phyloP scores from a whole-genome alignment of 108 stramenopile genomes.

The Stephanodiscus minutulus region DNA sequence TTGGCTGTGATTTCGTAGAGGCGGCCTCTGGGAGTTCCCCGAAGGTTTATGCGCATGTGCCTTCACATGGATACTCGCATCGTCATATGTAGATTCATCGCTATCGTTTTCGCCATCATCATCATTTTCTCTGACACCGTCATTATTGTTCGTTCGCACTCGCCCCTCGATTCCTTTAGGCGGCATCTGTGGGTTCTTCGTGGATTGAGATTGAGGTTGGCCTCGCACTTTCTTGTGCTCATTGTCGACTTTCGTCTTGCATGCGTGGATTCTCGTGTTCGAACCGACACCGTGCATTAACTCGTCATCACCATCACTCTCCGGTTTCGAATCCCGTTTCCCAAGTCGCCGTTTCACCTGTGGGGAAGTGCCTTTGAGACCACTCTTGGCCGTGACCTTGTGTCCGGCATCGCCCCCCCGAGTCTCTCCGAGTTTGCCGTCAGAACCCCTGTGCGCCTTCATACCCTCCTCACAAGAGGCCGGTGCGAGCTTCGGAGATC shows the following conservation, averaged over 20 bases:
- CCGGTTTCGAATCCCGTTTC: background rate
- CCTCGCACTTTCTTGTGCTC: background rate
- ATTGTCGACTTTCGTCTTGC: background rate
- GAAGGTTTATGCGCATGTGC: background rate
- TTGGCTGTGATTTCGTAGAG: background rate
- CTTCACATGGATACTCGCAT: too few species aligned
- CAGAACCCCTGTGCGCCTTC: too few species aligned
- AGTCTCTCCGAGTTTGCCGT: too few species aligned
- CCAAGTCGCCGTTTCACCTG: background rate
- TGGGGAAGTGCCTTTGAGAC: background rate
- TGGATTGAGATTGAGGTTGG: background rate
- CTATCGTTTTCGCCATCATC: too few species aligned
- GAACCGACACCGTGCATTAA: constrained; percentile 5
- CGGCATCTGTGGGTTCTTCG: background rate
- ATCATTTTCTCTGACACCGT: too few species aligned
- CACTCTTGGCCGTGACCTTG: background rate
- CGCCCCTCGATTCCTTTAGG: background rate
- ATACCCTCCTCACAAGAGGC: too few species aligned
- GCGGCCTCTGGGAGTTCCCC: background rate
- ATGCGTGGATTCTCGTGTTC: constrained; percentile 15
- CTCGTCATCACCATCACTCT: background rate
- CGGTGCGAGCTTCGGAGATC: too few species aligned
- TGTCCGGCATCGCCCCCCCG: background rate
- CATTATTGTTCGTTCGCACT: background rate
- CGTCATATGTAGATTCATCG: too few species aligned